These are phyloP conservation scores for Fusarium sp. DNA, from an alignment of 2,329 filamentous ascomycete genomes.

Conservation along the genomic window DNA sequence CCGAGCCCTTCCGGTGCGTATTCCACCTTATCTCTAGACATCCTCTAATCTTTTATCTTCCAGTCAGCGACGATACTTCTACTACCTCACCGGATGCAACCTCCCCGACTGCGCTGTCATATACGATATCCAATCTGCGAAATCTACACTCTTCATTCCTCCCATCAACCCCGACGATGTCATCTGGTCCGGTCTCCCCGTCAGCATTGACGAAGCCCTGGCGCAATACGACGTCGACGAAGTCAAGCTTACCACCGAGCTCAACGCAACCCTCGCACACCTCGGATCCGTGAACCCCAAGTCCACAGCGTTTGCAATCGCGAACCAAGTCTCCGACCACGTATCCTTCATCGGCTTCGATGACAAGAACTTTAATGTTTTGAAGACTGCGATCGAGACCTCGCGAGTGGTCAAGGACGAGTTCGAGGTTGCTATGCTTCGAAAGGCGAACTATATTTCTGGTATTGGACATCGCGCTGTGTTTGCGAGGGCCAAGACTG, in stretches of 20 bases:
- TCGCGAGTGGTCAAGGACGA: conserved; percentile 79
- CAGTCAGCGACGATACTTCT: conserved; percentile 92
- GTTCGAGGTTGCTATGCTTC: conserved; percentile 79
- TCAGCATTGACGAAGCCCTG: conserved; percentile 80
- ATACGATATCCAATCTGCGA: conserved; percentile 81
- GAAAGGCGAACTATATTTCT: conserved; percentile 78
- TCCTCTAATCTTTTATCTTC: background rate
- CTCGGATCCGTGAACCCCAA: conserved; percentile 55
- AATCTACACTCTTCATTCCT: conserved; percentile 90
- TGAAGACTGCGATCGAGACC: conserved; percentile 75
- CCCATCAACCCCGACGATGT: conserved; percentile 88
- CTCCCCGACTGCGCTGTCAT: conserved; percentile 83
- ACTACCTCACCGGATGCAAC: conserved; percentile 89
- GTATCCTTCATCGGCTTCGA: conserved; percentile 79
- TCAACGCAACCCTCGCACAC: conserved; percentile 78
- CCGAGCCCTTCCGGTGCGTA: conserved; percentile 79
- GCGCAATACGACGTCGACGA: conserved; percentile 84
- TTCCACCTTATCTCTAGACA: background rate
- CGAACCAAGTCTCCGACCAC: conserved; percentile 78
- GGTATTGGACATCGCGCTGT: conserved; percentile 74
- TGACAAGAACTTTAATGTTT: conserved; percentile 67
- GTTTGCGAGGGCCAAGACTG: conserved; percentile 70
- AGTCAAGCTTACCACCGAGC: conserved; percentile 77
- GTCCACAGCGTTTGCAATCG: conserved; percentile 78
- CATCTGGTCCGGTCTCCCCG: conserved; percentile 91